Evolutionary conservation across 306 rosid species (phyloP), one percentile per base, ranked within the genome.

Genomic region (Lathyrus sativus): DNA sequence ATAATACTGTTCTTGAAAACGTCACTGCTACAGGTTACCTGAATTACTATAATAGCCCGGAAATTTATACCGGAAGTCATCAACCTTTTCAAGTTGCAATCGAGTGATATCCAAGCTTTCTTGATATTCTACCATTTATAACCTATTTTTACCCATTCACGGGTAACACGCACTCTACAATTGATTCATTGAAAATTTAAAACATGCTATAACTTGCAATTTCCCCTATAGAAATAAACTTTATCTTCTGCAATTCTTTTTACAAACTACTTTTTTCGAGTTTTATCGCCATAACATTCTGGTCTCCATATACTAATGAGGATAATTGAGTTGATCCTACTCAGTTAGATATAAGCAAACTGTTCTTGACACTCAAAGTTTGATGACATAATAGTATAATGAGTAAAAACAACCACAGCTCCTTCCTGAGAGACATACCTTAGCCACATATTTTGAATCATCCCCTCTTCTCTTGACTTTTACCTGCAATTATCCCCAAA

Each of bases 401-500:
- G n/a, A 49, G 45, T 53, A 24, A 66, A 62, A 65, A 46, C 22
- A 67, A 45, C 35, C 64, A 38, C 72, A 49, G n/a, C 10, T 59
- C 72, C 71, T 28, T 61, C 8, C 17, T 63, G 68, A n/a, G 65
- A 78, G n/a, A 74, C 79, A 51, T 75, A 93, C 99, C 97, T 90
- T 90, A 63, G 99, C 99, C 64, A 90, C 99, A 75, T 88, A 93
- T 82, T 90, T 93, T 57, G 92, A 88, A 78, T 93, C 96, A 78
- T 93, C 99, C 49, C 99, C 99, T 79, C 99, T 88, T 83, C 83
- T 88, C 85, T 93, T 93, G 72, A 93, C 95, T 86, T 93, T 93
- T 45, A 93, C 99, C 99, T 93, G 85, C 73, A 78, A 65, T 63
- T 41, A 68, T 68, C 58, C 44, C 71, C 50, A 22, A 72, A 53